Evolutionary conservation across 352 stramenopile genomes (phyloP).

Genomic region (Phytophthora lateralis): DNA sequence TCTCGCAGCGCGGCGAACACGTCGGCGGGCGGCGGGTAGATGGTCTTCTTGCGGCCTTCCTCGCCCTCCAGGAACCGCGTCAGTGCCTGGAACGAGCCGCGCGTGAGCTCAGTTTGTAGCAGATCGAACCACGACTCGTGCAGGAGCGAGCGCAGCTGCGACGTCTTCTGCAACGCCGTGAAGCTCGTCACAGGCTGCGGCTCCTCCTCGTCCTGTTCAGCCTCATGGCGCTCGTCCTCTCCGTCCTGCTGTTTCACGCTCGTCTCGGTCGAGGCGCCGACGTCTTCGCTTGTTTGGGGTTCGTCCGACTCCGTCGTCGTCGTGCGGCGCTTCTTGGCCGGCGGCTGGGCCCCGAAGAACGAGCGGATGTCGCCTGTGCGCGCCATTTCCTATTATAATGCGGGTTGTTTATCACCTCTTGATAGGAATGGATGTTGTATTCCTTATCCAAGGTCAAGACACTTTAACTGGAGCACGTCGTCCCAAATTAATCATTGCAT

Average conservation of each 20-base stretch:
- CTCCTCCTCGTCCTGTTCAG: constrained; percentile 1
- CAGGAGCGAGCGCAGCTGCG: constrained; percentile 49
- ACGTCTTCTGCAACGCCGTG: constrained; percentile 28
- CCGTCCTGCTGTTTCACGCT: neutral
- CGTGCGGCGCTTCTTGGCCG: constrained; percentile 38
- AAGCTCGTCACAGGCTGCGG: constrained; percentile 34
- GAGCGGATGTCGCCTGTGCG: constrained; percentile 52
- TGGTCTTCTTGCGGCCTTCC: constrained; percentile 66
- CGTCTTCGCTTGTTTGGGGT: neutral
- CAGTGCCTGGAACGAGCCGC: constrained; percentile 54
- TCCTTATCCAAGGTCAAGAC: no score
- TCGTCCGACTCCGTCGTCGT: neutral
- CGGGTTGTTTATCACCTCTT: no score
- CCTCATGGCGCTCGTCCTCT: neutral
- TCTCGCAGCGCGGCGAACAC: constrained; percentile 92
- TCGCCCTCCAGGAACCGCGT: constrained; percentile 54
- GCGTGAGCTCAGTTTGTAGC: constrained; percentile 55
- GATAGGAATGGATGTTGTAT: no score
- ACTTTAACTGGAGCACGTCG: no score
- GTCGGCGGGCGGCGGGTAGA: constrained; percentile 88
- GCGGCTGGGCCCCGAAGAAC: constrained; percentile 51
- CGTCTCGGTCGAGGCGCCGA: neutral
- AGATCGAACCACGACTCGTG: constrained; percentile 63
- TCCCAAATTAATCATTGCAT: neutral
- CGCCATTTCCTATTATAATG: constrained; percentile 18